Conservation (phyloP, 2,329 filamentous ascomycete species). For the Xylariaceae sp. region DNA sequence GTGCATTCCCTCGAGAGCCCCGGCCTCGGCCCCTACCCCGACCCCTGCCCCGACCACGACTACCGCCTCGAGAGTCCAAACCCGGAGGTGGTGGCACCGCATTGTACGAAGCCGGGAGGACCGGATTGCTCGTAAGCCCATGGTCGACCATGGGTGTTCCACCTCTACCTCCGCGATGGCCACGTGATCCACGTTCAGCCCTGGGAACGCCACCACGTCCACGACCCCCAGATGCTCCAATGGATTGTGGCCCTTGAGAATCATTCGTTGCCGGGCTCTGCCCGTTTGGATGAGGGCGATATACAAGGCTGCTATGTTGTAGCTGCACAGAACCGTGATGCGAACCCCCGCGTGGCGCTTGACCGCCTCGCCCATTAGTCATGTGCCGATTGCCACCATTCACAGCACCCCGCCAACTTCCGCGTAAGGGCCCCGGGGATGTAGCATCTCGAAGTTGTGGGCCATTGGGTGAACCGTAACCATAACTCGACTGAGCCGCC, state of each 20-base stretch:
- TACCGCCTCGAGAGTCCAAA: conserved; percentile 40
- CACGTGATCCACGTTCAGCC: conserved; percentile 12
- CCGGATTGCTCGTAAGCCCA: neutral
- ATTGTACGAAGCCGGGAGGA: neutral
- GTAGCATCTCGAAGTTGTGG: conserved; percentile 59
- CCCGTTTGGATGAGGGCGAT: conserved; percentile 35
- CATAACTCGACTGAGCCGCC: conserved; percentile 33
- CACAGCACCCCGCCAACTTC: conserved; percentile 54
- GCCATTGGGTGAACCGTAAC: conserved; percentile 32
- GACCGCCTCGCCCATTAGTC: conserved; percentile 32
- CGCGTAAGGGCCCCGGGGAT: conserved; percentile 50
- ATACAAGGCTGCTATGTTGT: conserved; percentile 49
- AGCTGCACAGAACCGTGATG: conserved; percentile 36
- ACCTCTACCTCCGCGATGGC: conserved; percentile 16
- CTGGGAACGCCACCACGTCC: conserved; percentile 20
- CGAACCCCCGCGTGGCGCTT: conserved; percentile 15
- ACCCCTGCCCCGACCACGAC: conserved; percentile 21
- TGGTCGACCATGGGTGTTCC: neutral
- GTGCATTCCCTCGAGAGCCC: conserved; percentile 13
- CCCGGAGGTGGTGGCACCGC: conserved; percentile 58
- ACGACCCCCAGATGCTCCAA: conserved; percentile 15
- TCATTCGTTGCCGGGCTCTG: conserved; percentile 5
- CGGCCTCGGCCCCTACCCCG: conserved; percentile 18
- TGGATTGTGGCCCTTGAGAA: conserved; percentile 21
- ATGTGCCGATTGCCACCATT: conserved; percentile 39